These are phyloP conservation scores for sunflower (Helianthus annuus) DNA, from an alignment of 129 eudicot species.

Conservation along the genomic window HanXRQr2.0-SUNRISE NC_035436.2:200818143-200818642, in stretches of 20 bases:
- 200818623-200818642: constrained; percentile 80
- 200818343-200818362: constrained; percentile 77
- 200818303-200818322: constrained; percentile 20
- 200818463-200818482: constrained; percentile 49
- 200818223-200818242: no score
- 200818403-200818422: constrained; percentile 64
- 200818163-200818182: no score
- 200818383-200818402: constrained; percentile 78
- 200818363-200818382: constrained; percentile 66
- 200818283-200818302: constrained; percentile 43
- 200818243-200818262: constrained; percentile 17
- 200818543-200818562: constrained; percentile 53
- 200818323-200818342: constrained; percentile 75
- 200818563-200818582: constrained; percentile 59
- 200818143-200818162: not conserved
- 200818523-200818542: constrained; percentile 66
- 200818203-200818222: no score
- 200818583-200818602: constrained; percentile 60
- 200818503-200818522: constrained; percentile 55
- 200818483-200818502: constrained; percentile 64
- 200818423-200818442: constrained; percentile 76
- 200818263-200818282: constrained; percentile 79
- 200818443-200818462: constrained; percentile 68
- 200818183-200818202: no score
- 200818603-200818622: constrained; percentile 66